Conservation (phyloP, 2,329 filamentous ascomycete species). For the Juglanconis juglandina region DNA sequence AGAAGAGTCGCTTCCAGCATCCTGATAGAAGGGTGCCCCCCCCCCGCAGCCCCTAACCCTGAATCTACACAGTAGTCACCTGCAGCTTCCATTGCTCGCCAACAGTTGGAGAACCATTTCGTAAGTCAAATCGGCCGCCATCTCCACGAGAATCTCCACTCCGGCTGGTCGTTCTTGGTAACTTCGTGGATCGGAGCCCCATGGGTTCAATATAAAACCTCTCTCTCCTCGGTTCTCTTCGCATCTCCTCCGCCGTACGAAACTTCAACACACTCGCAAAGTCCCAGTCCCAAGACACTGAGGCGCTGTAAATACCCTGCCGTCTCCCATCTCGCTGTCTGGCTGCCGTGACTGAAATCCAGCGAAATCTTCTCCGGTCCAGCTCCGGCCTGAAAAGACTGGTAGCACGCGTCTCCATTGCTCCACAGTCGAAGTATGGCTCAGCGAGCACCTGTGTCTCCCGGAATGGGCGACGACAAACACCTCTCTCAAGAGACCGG, state of each 20-base stretch:
- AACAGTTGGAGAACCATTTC: background rate
- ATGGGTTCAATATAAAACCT: background rate
- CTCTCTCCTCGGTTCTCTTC: background rate
- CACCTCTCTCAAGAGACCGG: constrained; percentile 19
- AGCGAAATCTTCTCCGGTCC: background rate
- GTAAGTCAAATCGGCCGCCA: background rate
- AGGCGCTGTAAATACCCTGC: background rate
- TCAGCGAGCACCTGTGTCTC: constrained; percentile 28
- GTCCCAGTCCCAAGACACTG: background rate
- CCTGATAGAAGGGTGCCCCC: too few relatives aligned
- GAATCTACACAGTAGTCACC: background rate
- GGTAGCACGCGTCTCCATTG: constrained; percentile 51
- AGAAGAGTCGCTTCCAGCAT: too few relatives aligned
- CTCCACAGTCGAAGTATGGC: constrained; percentile 48
- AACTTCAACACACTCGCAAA: background rate
- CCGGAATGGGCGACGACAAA: constrained; percentile 31
- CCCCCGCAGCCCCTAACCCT: too few relatives aligned
- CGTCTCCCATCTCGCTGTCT: background rate
- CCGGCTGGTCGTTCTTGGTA: background rate
- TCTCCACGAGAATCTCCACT: background rate
- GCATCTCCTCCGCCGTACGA: background rate
- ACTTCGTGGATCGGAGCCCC: background rate
- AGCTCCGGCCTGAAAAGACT: constrained; percentile 37
- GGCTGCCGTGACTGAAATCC: background rate
- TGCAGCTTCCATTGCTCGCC: background rate